phyloP scores from a whole-genome alignment of 768 basidiomycete species.

The Collybiopsis confluens region DNA sequence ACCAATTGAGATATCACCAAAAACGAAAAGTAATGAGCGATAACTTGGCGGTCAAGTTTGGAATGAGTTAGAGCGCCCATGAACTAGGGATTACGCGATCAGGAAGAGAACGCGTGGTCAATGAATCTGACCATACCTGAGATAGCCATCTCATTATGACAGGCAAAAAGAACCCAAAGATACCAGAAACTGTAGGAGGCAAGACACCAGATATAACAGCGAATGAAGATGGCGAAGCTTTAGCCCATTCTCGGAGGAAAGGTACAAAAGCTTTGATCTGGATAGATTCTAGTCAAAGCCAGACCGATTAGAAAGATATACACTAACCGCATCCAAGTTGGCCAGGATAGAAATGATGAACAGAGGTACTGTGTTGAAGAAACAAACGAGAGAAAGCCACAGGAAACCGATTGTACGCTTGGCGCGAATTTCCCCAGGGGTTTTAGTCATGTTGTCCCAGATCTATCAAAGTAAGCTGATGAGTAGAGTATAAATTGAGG shows the following conservation, averaged over 20 bases:
- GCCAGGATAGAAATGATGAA: conserved; percentile 88
- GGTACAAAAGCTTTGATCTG: conserved; percentile 64
- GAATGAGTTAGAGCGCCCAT: conserved; percentile 67
- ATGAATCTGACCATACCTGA: conserved; percentile 42
- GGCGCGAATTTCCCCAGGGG: conserved; percentile 58
- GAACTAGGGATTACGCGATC: conserved; percentile 57
- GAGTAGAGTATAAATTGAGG: neutral
- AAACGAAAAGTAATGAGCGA: conserved; percentile 92
- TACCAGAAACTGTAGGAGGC: conserved; percentile 81
- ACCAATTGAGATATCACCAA: conserved; percentile 90
- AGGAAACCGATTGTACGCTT: conserved; percentile 76
- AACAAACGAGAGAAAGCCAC: conserved; percentile 75
- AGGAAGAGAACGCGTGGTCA: neutral
- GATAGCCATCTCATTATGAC: conserved; percentile 89
- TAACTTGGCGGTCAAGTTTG: conserved; percentile 82
- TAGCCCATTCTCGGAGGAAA: conserved; percentile 73
- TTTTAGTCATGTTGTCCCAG: conserved; percentile 86
- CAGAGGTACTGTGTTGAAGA: conserved; percentile 92
- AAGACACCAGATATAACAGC: conserved; percentile 88
- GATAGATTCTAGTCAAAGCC: too few species aligned
- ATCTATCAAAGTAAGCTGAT: conserved; percentile 41
- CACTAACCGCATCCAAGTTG: conserved; percentile 75
- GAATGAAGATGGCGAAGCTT: conserved; percentile 62
- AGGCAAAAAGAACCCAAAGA: conserved; percentile 90
- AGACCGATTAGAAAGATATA: conserved; percentile 9